A percentile compares a stretch with the other conserved stretches of the same genome.
These are phyloP conservation scores for Leccinum barrowsii DNA, from an alignment of 768 basidiomycete species.

Conservation along the genomic window DNA sequence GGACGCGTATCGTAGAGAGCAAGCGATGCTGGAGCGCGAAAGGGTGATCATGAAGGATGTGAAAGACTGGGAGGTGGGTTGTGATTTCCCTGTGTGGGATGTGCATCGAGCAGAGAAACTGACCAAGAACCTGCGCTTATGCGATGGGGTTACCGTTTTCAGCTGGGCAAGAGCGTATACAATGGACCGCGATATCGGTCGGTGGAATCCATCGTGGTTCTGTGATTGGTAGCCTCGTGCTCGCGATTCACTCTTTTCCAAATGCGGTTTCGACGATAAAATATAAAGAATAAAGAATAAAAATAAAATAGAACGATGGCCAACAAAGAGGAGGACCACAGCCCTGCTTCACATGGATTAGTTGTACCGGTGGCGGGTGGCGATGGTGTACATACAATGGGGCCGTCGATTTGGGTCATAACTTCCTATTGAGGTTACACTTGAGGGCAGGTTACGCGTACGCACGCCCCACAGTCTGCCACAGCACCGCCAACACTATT, in stretches of 20 bases:
- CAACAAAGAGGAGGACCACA: constrained; percentile 22
- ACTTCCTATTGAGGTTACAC: neutral
- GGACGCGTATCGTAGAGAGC: constrained; percentile 75
- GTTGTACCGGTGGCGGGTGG: constrained; percentile 32
- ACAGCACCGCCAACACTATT: constrained; percentile 7
- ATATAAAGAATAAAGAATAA: neutral
- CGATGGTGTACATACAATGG: constrained; percentile 27
- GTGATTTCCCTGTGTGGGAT: constrained; percentile 18
- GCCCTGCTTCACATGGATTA: constrained; percentile 21
- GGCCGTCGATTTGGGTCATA: constrained; percentile 6
- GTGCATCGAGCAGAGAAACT: constrained; percentile 18
- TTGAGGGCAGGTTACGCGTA: constrained; percentile 24
- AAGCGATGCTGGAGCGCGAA: constrained; percentile 77
- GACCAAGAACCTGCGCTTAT: constrained; percentile 5
- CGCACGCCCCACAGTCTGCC: constrained; percentile 1
- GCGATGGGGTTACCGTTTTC: constrained; percentile 13
- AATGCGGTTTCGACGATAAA: constrained; percentile 8
- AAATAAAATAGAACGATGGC: constrained; percentile 3
- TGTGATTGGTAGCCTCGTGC: constrained; percentile 37
- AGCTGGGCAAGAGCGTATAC: constrained; percentile 88
- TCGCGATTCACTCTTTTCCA: constrained; percentile 7
- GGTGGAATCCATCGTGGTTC: constrained; percentile 54
- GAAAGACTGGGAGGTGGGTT: constrained; percentile 87
- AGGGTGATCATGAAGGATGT: constrained; percentile 94
- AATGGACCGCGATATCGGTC: constrained; percentile 69